A percentile compares a stretch with the other conserved stretches of the same genome.
Conservation (phyloP, 257 asterid species). For the Ilex aquifolium region DNA sequence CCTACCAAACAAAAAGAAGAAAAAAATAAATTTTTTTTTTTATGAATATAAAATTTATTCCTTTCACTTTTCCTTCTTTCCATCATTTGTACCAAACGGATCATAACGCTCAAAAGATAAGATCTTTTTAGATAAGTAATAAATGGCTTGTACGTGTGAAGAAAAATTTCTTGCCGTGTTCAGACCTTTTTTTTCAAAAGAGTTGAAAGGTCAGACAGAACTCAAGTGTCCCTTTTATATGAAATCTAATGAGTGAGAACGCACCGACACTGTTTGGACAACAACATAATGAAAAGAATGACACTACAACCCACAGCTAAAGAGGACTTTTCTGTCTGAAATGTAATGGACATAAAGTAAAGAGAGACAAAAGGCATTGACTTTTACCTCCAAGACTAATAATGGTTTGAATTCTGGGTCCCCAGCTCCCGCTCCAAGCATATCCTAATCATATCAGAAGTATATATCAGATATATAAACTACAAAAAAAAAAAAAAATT, state of each 20-base stretch:
- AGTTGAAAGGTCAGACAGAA: background rate
- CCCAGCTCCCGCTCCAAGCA: constrained; percentile 45
- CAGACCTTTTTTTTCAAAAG: too few species aligned
- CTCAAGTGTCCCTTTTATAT: too few species aligned
- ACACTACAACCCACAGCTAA: constrained; percentile 4
- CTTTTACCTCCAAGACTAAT: constrained; percentile 48
- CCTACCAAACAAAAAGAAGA: too few species aligned
- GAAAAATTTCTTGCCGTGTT: too few species aligned
- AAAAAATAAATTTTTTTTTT: too few species aligned
- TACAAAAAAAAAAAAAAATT: background rate
- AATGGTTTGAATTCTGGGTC: constrained; percentile 37
- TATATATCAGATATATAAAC: background rate
- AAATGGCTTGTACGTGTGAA: too few species aligned
- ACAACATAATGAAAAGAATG: constrained; percentile 22
- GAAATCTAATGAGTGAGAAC: background rate
- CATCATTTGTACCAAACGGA: too few species aligned
- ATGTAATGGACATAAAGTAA: constrained; percentile 13
- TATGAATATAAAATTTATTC: too few species aligned
- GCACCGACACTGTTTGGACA: background rate
- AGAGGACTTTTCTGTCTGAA: constrained; percentile 25
- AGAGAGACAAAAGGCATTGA: constrained; percentile 4
- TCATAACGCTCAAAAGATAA: too few species aligned
- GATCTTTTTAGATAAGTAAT: too few species aligned
- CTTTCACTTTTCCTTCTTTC: too few species aligned
- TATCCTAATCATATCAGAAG: constrained; percentile 42